Evolutionary conservation across 495 filamentous ascomycete genomes (phyloP).

Genomic region (Hypoxylon lienhwacheense): DNA sequence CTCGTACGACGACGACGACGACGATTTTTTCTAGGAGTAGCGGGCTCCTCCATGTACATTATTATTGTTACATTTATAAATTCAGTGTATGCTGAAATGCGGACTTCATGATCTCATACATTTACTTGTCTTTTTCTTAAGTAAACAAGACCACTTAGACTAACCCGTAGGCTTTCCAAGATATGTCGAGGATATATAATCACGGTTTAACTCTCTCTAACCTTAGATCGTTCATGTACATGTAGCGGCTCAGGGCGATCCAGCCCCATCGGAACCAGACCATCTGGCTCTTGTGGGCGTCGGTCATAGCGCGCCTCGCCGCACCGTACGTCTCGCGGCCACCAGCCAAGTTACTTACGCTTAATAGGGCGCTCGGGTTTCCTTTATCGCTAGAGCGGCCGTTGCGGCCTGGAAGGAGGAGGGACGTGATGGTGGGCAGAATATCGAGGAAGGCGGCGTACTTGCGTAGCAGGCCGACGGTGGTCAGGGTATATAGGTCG

Average conservation of each 20-base stretch:
- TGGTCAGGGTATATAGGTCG: slow-evolving; percentile 78
- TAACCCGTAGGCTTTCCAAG: too few relatives aligned
- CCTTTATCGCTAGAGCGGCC: slow-evolving; percentile 36
- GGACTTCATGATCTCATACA: not conserved
- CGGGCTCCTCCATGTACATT: slow-evolving; percentile 1
- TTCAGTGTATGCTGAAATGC: too few relatives aligned
- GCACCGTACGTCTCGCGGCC: slow-evolving; percentile 54
- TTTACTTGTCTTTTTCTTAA: too few relatives aligned
- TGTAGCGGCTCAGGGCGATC: slow-evolving; percentile 89
- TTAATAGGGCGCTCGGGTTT: slow-evolving; percentile 62
- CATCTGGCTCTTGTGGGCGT: slow-evolving; percentile 93
- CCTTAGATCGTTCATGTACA: slow-evolving; percentile 89
- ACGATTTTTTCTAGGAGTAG: slow-evolving; percentile 7
- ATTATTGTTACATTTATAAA: slow-evolving; percentile 2
- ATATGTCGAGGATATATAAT: too few relatives aligned
- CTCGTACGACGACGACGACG: slow-evolving; percentile 3
- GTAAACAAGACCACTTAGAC: too few relatives aligned
- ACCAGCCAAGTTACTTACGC: slow-evolving; percentile 62
- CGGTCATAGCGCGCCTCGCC: slow-evolving; percentile 83
- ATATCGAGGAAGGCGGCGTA: slow-evolving; percentile 78
- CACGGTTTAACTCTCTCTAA: slow-evolving; percentile 52
- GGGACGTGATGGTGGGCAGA: slow-evolving; percentile 60
- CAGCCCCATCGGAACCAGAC: slow-evolving; percentile 97
- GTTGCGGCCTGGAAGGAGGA: slow-evolving; percentile 41
- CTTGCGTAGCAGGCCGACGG: slow-evolving; percentile 71